These are phyloP conservation scores for Nakazawaea anatomiae DNA, from an alignment of 805 yeast genomes.

Conservation along the genomic window DNA sequence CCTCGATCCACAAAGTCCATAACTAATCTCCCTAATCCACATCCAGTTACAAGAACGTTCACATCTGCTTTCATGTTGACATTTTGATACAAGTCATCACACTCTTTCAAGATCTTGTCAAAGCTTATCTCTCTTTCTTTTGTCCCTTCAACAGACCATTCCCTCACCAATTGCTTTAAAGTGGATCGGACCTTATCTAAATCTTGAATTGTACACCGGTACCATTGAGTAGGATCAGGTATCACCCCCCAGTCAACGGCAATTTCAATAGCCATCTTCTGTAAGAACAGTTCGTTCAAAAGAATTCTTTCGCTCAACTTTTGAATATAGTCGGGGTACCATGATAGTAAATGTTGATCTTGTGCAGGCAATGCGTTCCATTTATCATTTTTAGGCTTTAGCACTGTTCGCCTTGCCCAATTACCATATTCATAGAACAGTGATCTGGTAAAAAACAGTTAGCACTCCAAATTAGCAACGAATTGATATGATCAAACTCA, in stretches of 20 bases:
- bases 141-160: constrained; percentile 54
- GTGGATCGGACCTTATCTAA: constrained; percentile 53
- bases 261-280: constrained; percentile 33
- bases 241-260: constrained; percentile 48
- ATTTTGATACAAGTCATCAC: constrained; percentile 32
- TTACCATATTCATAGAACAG: constrained; percentile 27
- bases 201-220: constrained; percentile 32
- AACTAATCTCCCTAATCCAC: constrained; percentile 57
- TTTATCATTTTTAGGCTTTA: constrained; percentile 27
- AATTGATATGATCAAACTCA: constrained; percentile 1
- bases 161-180: constrained; percentile 51
- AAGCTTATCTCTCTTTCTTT: constrained; percentile 37
- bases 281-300: constrained; percentile 38
- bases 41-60: constrained; percentile 54
- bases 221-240: constrained; percentile 34
- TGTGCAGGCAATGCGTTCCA: constrained; percentile 28
- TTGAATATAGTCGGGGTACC: constrained; percentile 40
- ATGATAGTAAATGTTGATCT: constrained; percentile 40
- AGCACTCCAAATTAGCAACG: not conserved
- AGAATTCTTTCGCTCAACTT: constrained; percentile 36
- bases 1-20: constrained; percentile 50
- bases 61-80: constrained; percentile 28
- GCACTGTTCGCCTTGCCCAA: constrained; percentile 25
- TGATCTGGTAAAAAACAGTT: constrained; percentile 4
- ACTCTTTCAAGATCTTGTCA: constrained; percentile 29